Base-by-base conservation (phyloP, 225 moss, liverwort and hornwort genomes). In the Lunularia cruciata region DNA sequence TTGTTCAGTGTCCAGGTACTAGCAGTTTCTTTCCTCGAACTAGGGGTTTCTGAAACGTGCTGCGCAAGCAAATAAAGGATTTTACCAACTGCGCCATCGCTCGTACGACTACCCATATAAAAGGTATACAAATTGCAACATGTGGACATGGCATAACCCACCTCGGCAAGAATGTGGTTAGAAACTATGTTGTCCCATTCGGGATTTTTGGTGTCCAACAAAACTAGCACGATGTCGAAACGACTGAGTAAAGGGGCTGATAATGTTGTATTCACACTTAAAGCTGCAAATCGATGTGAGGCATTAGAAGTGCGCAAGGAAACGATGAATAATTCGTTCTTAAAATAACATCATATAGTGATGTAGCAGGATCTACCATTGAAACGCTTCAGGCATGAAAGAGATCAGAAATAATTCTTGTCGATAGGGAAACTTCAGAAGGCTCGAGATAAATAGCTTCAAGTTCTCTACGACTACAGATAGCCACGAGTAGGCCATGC, bases 111-210 rank as follows among this genome's bases (percentile, higher is more conserved):
- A 34, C 8, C n/a, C 3, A 8, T 0, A 34, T 47, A 46, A 16
- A 14, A 47, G 31, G 2, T 22, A 47, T 25, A 10, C 22, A 36
- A 16, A 35, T 19, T 55, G 10, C 20, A 16, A 22, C 19, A 12
- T 23, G 63, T n/a, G 63, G 45, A 74, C 73, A 40, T 61, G 60
- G 38, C 47, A 55, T 46, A 39, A 73, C 71, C 79, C 84, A 85
- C 96, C 90, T 92, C 90, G 7, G 83, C 77, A 33, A 98, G 83
- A 75, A 98, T 93, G 73, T 98, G 96, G 18, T 86, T 83, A 57
- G 96, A 98, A 45, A 98, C 93, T 70, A 93, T 93, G 26, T 90
- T 81, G 81, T 98, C 96, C 93, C 96, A 98, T 43, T 91, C 89
- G 56, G 87, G 86, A 81, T 90, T 89, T 73, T 98, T 98, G 4